Conservation (phyloP, 495 filamentous ascomycete species). For the Ascobolus immersus region DNA sequence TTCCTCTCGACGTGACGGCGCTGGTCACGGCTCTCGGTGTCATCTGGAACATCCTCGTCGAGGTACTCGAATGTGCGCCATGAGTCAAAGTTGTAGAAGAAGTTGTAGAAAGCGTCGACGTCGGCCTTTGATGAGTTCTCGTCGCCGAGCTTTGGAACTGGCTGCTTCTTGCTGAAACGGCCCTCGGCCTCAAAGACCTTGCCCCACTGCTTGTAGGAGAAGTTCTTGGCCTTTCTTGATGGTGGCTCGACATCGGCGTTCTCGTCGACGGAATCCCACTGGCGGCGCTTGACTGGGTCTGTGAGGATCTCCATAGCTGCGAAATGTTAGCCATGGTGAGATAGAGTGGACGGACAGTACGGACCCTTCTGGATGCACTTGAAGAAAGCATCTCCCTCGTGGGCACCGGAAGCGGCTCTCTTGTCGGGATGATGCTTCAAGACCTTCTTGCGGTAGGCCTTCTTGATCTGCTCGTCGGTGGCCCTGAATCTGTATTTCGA, state of each 20-base stretch:
- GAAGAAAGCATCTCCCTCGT: conserved; percentile 95
- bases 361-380: conserved; percentile 91
- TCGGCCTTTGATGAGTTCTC: conserved; percentile 67
- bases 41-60: conserved; percentile 94
- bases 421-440: conserved; percentile 96
- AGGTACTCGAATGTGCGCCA: conserved; percentile 96
- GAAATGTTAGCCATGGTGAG: conserved; percentile 1
- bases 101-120: conserved; percentile 92
- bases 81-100: conserved; percentile 98
- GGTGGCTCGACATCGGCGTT: conserved; percentile 75
- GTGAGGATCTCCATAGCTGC: conserved; percentile 58
- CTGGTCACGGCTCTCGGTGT: conserved; percentile 96
- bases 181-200: conserved; percentile 67
- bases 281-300: conserved; percentile 75
- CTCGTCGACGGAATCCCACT: conserved; percentile 92
- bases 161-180: conserved; percentile 73
- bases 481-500: conserved; percentile 74
- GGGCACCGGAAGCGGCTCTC: conserved; percentile 50
- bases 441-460: conserved; percentile 97
- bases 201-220: conserved; percentile 85
- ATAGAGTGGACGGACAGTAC: neutral
- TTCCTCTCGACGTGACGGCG: conserved; percentile 94
- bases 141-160: conserved; percentile 62
- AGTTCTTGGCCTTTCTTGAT: conserved; percentile 69
- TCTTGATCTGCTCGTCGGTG: conserved; percentile 94